Conservation (phyloP, 345 rosid genomes). For the Orychophragmus violaceus region DNA sequence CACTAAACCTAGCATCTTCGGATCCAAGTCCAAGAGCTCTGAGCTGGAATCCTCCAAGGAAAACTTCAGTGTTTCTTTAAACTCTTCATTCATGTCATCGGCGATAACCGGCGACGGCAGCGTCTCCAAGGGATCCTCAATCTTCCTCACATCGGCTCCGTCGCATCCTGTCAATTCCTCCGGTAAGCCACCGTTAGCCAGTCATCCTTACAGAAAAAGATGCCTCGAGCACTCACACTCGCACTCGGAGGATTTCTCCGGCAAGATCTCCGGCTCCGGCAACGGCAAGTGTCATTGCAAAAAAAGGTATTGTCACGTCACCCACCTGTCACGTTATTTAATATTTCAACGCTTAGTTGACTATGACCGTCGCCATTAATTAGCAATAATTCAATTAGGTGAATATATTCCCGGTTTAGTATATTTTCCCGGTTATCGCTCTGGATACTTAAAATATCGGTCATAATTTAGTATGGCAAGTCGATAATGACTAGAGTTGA, state of each 20-base stretch:
- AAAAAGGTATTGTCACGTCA: constrained; percentile 52
- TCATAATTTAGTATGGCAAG: background rate
- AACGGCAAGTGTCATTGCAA: constrained; percentile 83
- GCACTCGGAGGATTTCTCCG: constrained; percentile 49
- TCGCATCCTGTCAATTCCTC: constrained; percentile 42
- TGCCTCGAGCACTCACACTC: constrained; percentile 67
- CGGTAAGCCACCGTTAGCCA: constrained; percentile 71
- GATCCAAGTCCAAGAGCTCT: constrained; percentile 35
- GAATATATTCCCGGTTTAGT: constrained; percentile 4
- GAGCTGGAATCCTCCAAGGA: constrained; percentile 69
- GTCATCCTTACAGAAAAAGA: constrained; percentile 55
- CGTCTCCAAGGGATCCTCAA: constrained; percentile 72
- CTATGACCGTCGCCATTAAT: background rate
- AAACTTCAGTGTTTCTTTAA: constrained; percentile 70
- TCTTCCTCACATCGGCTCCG: constrained; percentile 44
- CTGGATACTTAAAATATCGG: background rate
- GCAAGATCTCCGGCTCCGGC: constrained; percentile 56
- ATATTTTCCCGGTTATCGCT: background rate
- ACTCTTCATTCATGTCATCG: constrained; percentile 81
- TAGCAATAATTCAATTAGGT: background rate
- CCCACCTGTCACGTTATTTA: constrained; percentile 1
- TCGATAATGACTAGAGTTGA: background rate
- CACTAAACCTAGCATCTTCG: constrained; percentile 50
- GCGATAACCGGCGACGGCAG: constrained; percentile 92
- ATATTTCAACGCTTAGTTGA: constrained; percentile 20